Conservation (phyloP, 2,329 filamentous ascomycete species). For the Fusarium secorum region DNA sequence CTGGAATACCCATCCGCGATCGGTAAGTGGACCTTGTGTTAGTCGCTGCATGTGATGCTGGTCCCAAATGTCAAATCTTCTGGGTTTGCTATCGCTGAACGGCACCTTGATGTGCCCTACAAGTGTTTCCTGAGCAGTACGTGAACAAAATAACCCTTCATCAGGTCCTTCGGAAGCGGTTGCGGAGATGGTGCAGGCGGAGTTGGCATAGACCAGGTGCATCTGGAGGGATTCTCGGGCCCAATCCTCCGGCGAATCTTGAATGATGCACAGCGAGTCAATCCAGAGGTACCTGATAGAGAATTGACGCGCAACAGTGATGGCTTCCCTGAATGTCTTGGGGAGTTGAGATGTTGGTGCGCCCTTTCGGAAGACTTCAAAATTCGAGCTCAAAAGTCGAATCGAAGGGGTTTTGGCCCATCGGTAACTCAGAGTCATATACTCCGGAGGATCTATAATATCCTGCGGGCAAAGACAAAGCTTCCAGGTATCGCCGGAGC, state of each 20-base stretch:
- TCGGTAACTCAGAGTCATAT: not conserved
- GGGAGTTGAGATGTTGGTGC: not conserved
- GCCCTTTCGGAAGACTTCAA: not conserved
- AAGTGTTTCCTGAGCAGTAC: rapidly evolving
- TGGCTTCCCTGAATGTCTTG: not conserved
- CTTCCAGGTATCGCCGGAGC: not conserved
- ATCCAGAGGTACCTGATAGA: not conserved
- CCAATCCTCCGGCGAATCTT: not conserved
- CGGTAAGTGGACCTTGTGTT: not conserved
- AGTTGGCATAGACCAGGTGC: not conserved
- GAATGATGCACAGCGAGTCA: not conserved
- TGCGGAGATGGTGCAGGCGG: not conserved
- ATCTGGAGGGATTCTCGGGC: not conserved
- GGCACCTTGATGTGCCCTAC: not conserved
- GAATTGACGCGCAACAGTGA: not conserved
- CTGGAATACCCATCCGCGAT: not conserved
- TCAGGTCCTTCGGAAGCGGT: not conserved
- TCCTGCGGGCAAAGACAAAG: not conserved
- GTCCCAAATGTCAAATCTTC: not conserved
- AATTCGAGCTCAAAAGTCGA: not conserved
- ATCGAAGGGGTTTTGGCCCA: not conserved
- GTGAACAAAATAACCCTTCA: not conserved
- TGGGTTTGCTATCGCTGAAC: not conserved
- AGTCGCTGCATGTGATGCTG: not conserved
- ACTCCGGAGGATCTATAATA: not conserved